A percentile compares a stretch with the other conserved stretches of the same genome.
Conservation (phyloP, 78 protist species). For the Chrysochromulina parva region DNA sequence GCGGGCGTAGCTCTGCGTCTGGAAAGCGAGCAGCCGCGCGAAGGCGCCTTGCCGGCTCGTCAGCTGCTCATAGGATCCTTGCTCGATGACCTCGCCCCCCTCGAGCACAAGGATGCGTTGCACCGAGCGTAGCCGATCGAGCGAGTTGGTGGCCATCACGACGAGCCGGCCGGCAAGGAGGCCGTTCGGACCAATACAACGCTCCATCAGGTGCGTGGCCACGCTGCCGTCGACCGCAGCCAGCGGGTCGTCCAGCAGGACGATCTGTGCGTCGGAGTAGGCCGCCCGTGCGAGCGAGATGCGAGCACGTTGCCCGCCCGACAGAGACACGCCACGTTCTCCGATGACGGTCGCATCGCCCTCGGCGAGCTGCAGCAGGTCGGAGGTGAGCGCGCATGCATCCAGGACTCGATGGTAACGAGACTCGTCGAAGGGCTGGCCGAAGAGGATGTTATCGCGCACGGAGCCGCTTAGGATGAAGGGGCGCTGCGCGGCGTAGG, state of each 20-base stretch:
- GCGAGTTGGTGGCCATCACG: constrained; percentile 73
- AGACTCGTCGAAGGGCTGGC: constrained; percentile 55
- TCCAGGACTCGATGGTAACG: constrained; percentile 66
- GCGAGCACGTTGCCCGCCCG: constrained; percentile 70
- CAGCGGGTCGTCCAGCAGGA: constrained; percentile 72
- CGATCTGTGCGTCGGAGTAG: constrained; percentile 62
- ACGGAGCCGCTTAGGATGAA: constrained; percentile 84
- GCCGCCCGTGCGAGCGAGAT: constrained; percentile 72
- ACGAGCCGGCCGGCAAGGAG: constrained; percentile 36
- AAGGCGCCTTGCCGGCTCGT: background rate
- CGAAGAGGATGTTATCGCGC: constrained; percentile 85
- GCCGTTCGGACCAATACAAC: background rate
- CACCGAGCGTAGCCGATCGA: constrained; percentile 21
- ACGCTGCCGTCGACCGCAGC: constrained; percentile 71
- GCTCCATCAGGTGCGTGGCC: constrained; percentile 34
- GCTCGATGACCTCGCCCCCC: constrained; percentile 8
- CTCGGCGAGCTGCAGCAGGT: constrained; percentile 58
- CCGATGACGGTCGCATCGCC: constrained; percentile 66
- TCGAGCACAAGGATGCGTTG: constrained; percentile 28
- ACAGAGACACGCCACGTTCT: constrained; percentile 67
- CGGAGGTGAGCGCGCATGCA: constrained; percentile 77
- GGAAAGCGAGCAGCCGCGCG: background rate
- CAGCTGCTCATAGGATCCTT: constrained; percentile 29
- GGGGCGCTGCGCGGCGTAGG: constrained; percentile 34
- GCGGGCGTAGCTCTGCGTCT: too few species aligned